Percentiles rank a stretch among this genome's conserved stretches.
These are phyloP conservation scores for Acmispon strigosus DNA, from an alignment of 306 rosid species.

Conservation along the genomic window DNA sequence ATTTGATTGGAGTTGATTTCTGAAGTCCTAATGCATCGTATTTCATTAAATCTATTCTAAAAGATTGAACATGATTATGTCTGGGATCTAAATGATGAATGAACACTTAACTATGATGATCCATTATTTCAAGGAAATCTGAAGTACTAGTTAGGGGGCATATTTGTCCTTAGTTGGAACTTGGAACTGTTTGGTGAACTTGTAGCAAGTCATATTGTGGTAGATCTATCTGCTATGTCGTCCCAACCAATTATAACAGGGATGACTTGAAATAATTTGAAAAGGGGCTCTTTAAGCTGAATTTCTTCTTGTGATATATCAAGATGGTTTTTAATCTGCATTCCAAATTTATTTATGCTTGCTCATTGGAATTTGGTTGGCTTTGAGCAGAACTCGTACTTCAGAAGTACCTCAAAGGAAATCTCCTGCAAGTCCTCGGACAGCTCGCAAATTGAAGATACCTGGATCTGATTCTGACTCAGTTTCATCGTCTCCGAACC, in stretches of 20 bases:
- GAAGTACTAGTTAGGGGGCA: neutral
- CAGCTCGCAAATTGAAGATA: constrained; percentile 42
- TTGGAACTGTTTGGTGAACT: neutral
- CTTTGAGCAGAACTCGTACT: constrained; percentile 44
- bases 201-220: neutral
- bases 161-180: neutral
- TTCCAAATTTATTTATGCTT: neutral
- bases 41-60: neutral
- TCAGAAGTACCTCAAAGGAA: constrained; percentile 57
- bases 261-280: neutral
- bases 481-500: constrained; percentile 36
- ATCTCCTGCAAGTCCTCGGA: constrained; percentile 54
- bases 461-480: constrained; percentile 44
- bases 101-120: neutral
- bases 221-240: neutral
- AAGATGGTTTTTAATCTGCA: neutral
- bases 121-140: neutral
- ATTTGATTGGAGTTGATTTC: neutral
- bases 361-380: constrained; percentile 14
- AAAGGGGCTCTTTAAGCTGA: neutral
- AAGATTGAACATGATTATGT: neutral
- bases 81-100: constrained; percentile 1
- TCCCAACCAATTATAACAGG: neutral
- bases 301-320: neutral
- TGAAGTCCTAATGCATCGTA: neutral